These are phyloP conservation scores for Kluyveromyces lactis DNA, from an alignment of 805 yeast species.

Conservation along the genomic window DNA sequence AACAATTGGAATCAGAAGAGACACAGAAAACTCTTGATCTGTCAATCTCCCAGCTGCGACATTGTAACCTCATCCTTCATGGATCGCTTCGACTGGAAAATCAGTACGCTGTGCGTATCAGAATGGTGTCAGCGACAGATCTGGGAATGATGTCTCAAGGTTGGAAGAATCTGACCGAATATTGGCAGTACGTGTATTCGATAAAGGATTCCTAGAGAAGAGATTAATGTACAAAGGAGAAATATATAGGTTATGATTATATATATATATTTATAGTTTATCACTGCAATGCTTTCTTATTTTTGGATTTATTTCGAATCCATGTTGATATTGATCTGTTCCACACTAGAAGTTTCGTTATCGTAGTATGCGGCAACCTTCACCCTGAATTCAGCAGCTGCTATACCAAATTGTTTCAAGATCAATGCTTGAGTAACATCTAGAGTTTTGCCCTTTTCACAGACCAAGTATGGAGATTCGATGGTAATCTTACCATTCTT, in stretches of 20 bases:
- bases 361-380: constrained; percentile 70
- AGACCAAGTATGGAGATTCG: constrained; percentile 69
- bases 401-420: constrained; percentile 91
- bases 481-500: constrained; percentile 81
- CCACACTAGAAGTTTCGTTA: constrained; percentile 39
- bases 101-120: constrained; percentile 2
- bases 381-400: constrained; percentile 85
- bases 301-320: no score
- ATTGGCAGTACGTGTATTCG: constrained; percentile 3
- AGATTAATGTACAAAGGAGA: no score
- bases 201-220: not conserved
- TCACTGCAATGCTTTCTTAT: no score
- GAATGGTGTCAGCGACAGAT: constrained; percentile 1
- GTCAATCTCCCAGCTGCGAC: not conserved
- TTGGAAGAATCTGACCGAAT: not conserved
- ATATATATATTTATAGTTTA: no score
- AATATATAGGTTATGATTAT: no score
- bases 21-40: not conserved
- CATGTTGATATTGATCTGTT: constrained; percentile 29
- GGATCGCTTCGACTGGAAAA: constrained; percentile 2
- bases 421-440: constrained; percentile 89
- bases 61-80: constrained; percentile 3
- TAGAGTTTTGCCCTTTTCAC: constrained; percentile 67
- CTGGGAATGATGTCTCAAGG: not conserved
- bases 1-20: not conserved